A percentile compares a stretch with the other conserved stretches of the same genome.
Evolutionary conservation across 2,329 filamentous ascomycete genomes (phyloP).

Genomic region (Lachnellula arida): DNA sequence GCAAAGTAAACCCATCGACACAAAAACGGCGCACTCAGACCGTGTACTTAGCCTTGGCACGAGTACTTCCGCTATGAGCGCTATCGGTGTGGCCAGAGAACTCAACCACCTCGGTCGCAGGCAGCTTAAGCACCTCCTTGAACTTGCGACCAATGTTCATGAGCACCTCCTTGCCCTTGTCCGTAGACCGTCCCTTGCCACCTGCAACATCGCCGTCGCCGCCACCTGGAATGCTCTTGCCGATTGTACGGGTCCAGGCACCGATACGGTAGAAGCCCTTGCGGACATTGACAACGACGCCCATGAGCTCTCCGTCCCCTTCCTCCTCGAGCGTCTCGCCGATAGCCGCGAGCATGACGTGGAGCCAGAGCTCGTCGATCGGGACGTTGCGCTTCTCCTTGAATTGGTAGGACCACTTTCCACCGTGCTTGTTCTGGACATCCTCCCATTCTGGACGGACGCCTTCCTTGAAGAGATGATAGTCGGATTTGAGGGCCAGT

Average conservation of each 20-base stretch:
- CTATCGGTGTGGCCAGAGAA: conserved; percentile 96
- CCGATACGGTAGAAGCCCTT: conserved; percentile 98
- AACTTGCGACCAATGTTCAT: conserved; percentile 82
- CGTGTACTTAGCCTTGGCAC: conserved; percentile 89
- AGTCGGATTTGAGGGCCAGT: conserved; percentile 95
- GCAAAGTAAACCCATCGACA: neutral
- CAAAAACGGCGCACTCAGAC: conserved; percentile 50
- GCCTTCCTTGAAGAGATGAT: conserved; percentile 97
- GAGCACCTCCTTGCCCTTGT: conserved; percentile 83
- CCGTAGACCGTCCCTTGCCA: conserved; percentile 69
- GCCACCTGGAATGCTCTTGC: conserved; percentile 73
- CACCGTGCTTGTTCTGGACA: conserved; percentile 96
- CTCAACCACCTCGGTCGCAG: conserved; percentile 73
- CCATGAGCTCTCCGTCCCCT: conserved; percentile 96
- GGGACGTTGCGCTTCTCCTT: conserved; percentile 90
- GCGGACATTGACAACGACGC: conserved; percentile 96
- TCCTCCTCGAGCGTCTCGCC: conserved; percentile 98
- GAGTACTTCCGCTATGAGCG: conserved; percentile 86
- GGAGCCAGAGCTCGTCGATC: conserved; percentile 93
- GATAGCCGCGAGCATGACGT: conserved; percentile 94
- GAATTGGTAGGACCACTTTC: conserved; percentile 98
- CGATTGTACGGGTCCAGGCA: conserved; percentile 93
- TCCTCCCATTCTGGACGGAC: conserved; percentile 99
- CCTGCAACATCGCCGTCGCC: conserved; percentile 68
- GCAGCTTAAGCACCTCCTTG: conserved; percentile 86